A percentile compares a stretch with the other conserved stretches of the same genome.
Conservation (phyloP, 2,329 filamentous ascomycete species). For the Rasamsonia emersonii region DNA sequence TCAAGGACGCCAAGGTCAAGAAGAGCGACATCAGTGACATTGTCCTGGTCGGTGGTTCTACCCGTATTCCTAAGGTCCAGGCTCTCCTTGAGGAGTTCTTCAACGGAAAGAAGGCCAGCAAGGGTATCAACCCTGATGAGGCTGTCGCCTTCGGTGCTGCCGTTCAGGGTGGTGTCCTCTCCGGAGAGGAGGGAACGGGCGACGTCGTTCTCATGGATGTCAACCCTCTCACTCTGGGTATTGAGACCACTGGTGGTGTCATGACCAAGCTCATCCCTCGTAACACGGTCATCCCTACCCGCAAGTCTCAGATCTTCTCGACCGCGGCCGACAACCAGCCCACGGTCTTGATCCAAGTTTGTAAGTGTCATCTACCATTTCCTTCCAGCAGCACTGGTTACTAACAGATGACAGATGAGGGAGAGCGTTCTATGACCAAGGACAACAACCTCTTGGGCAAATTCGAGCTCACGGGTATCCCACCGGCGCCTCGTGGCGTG, state of each 20-base stretch:
- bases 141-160: slow-evolving; percentile 97
- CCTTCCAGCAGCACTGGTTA: not conserved
- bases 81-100: slow-evolving; percentile 93
- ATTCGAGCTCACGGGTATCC: slow-evolving; percentile 95
- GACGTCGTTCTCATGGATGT: slow-evolving; percentile 91
- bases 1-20: slow-evolving; percentile 97
- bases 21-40: slow-evolving; percentile 94
- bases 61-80: slow-evolving; percentile 98
- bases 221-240: slow-evolving; percentile 92
- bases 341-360: slow-evolving; percentile 90
- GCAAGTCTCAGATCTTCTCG: slow-evolving; percentile 97
- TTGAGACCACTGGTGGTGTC: slow-evolving; percentile 93
- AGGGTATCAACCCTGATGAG: slow-evolving; percentile 99
- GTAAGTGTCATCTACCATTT: slow-evolving; percentile 20
- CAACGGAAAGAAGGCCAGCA: slow-evolving; percentile 89
- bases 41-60: slow-evolving; percentile 95
- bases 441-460: slow-evolving; percentile 97
- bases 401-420: slow-evolving; percentile 50
- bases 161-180: slow-evolving; percentile 91
- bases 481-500: slow-evolving; percentile 87
- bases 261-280: slow-evolving; percentile 96
- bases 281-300: slow-evolving; percentile 89
- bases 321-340: slow-evolving; percentile 96
- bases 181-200: slow-evolving; percentile 74
- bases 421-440: slow-evolving; percentile 88